Evolutionary conservation across 768 basidiomycete species (phyloP), one percentile per base, ranked within the genome.

Genomic region (Russula olivacea): DNA sequence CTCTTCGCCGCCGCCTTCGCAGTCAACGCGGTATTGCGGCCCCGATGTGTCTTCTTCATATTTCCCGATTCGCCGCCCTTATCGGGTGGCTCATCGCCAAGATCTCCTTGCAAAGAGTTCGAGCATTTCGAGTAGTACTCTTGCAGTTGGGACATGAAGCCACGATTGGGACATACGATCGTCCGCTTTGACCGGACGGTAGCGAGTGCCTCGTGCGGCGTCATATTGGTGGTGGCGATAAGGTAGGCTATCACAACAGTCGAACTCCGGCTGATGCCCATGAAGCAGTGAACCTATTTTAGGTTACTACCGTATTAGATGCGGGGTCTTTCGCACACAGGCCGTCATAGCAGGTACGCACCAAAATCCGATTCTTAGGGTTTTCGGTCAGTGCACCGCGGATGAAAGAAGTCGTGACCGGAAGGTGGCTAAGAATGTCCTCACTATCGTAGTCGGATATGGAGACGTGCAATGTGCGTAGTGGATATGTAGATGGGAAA

Each of bases 231-330:
- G 28, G 70, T 63, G 8, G 67, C 71, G 63, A 75, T 70, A 38
- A 75, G 75, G 73, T 89, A 91, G 58, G 88, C 90, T 65, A 86
- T 85, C 4, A 91, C 83, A 30, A 90, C 80, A 5, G 87, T 89
- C 0, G 89, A 81, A 48, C 87, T 88, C 25, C 90, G 80, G 68
- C 87, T 88, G 61, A 90, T 80, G 47, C 90, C 90, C 73, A 85
- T 83, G 45, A 84, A 73, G 71, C 90, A 91, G 72, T 92, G 90
- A 14, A 91, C 87, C 88, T 89, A 30, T 34, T 34, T 52, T n/a
- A 19, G 15, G 19, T 50, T 25, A 8, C n/a, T 25, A 15, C 30
- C 7, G 9, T 17, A 4, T 32, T 11, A 52, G 17, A 21, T 17
- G 53, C 3, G 41, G 41, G 9, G n/a, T 9, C 43, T 45, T 21